These are phyloP conservation scores for Colletotrichum costaricense DNA, from an alignment of 2,329 filamentous ascomycete species.

Conservation along the genomic window DNA sequence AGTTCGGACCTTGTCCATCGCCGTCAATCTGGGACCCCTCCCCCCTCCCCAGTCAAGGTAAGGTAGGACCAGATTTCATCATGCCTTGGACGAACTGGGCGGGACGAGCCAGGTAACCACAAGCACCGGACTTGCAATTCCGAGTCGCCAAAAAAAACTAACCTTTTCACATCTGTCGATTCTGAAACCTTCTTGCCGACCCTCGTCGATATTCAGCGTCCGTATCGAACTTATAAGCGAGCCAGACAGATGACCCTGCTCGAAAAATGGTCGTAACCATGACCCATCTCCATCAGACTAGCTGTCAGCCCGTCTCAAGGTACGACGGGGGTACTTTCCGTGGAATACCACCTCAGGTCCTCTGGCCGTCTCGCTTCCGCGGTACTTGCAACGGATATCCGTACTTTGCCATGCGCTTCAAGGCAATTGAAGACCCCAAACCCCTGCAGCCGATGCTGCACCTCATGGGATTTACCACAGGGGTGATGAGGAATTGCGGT, in stretches of 20 bases:
- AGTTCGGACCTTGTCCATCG: constrained; percentile 1
- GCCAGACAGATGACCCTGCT: neutral
- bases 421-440: neutral
- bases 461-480: neutral
- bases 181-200: neutral
- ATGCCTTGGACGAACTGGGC: too few species aligned
- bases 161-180: neutral
- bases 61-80: neutral
- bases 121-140: neutral
- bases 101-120: too few species aligned
- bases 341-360: neutral
- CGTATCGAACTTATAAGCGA: neutral
- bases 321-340: neutral
- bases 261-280: neutral
- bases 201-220: neutral
- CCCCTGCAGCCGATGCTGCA: neutral
- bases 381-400: neutral
- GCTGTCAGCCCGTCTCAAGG: too few species aligned
- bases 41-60: too few species aligned
- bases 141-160: neutral
- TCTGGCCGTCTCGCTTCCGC: neutral
- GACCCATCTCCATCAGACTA: neutral
- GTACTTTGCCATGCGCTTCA: neutral
- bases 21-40: neutral
- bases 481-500: constrained; percentile 6